Evolutionary conservation across 768 basidiomycete species (phyloP).

Genomic region (Daedaleopsis nitida): DNA sequence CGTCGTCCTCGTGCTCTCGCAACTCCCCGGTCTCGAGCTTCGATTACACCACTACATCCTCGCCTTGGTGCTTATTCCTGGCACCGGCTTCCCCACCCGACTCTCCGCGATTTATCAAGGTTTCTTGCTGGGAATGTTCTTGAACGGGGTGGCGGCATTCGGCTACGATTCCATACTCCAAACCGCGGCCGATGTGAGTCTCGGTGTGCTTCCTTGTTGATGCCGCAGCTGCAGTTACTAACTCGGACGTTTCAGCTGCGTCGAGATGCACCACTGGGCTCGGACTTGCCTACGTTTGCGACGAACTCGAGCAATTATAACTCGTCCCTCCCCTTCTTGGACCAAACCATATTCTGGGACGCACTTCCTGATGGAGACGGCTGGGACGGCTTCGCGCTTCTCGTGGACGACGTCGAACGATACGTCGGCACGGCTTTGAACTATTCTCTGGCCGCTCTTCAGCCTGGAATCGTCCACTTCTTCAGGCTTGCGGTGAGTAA

Average conservation of each 20-base stretch:
- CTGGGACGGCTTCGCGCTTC: constrained; percentile 78
- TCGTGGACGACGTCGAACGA: constrained; percentile 86
- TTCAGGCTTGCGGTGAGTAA: constrained; percentile 75
- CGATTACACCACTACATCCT: constrained; percentile 85
- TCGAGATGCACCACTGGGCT: constrained; percentile 71
- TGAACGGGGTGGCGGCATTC: constrained; percentile 79
- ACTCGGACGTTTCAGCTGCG: constrained; percentile 51
- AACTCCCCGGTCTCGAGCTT: constrained; percentile 67
- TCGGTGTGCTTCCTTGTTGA: not conserved
- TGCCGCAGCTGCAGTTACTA: constrained; percentile 11
- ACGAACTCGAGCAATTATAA: constrained; percentile 77
- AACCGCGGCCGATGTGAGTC: constrained; percentile 65
- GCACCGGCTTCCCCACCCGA: constrained; percentile 80
- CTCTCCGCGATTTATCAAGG: constrained; percentile 80
- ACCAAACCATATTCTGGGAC: constrained; percentile 40
- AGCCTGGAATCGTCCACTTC: constrained; percentile 67
- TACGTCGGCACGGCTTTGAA: constrained; percentile 72
- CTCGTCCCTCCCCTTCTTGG: constrained; percentile 47
- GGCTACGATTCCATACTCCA: constrained; percentile 81
- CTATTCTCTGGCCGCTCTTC: constrained; percentile 66
- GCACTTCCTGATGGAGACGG: constrained; percentile 36
- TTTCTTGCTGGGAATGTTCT: constrained; percentile 79
- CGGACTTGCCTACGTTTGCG: constrained; percentile 67
- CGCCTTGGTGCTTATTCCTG: constrained; percentile 72
- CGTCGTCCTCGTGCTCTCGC: constrained; percentile 63